phyloP scores from a whole-genome alignment of 176 grass and related monocot genomes.

The Rhynchospora tenuis region DNA sequence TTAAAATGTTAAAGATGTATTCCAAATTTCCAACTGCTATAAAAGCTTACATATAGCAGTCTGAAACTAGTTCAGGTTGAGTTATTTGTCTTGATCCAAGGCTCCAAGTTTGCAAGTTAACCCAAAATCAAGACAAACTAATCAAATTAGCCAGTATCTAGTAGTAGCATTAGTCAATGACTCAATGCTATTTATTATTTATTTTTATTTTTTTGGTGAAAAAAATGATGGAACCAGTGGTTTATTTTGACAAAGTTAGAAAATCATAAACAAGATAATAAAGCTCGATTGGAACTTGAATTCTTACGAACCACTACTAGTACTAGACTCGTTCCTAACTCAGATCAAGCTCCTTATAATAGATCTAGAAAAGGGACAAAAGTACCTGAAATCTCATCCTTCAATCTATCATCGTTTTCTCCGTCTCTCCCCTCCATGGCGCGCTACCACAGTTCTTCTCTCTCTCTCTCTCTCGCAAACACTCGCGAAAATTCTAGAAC shows the following conservation, averaged over 20 bases:
- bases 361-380: not conserved
- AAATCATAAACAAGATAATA: no score
- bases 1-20: not conserved
- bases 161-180: no score
- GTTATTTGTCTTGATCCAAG: not conserved
- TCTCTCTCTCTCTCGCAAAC: not conserved
- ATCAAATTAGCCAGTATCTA: not conserved
- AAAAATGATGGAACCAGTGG: no score
- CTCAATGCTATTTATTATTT: no score
- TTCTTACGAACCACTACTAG: not conserved
- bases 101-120: not conserved
- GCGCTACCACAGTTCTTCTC: not conserved
- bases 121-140: not conserved
- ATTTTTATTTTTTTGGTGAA: no score
- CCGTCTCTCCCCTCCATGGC: slow-evolving; percentile 11
- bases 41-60: not conserved
- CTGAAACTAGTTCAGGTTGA: not conserved
- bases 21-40: not conserved
- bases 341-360: not conserved
- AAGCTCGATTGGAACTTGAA: no score
- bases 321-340: not conserved
- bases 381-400: slow-evolving; percentile 19
- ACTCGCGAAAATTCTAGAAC: not conserved
- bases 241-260: no score
- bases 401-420: not conserved